These are phyloP conservation scores for Pleurostoma richardsiae DNA, from an alignment of 2,329 filamentous ascomycete species.

Conservation along the genomic window DNA sequence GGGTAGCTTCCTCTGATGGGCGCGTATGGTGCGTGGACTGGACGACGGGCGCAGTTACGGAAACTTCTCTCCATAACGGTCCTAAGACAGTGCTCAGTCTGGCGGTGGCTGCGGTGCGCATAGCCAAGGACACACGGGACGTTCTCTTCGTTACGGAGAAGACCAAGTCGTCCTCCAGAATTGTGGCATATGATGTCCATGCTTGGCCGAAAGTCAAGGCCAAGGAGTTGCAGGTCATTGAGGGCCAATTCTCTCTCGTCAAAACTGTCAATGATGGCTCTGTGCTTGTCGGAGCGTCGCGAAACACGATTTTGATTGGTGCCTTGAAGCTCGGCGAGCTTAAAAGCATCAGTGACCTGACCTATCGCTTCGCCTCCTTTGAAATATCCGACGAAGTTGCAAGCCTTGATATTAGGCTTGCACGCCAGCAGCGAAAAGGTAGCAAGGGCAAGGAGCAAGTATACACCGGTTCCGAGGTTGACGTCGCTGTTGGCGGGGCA, in stretches of 20 bases:
- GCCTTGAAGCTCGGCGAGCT: constrained; percentile 28
- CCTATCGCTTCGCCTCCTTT: constrained; percentile 54
- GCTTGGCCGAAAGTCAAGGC: constrained; percentile 8
- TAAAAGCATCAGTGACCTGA: constrained; percentile 32
- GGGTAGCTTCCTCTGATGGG: constrained; percentile 57
- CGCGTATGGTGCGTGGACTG: constrained; percentile 54
- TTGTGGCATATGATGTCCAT: constrained; percentile 40
- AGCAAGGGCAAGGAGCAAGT: constrained; percentile 17
- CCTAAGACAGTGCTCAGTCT: constrained; percentile 42
- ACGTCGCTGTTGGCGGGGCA: constrained; percentile 72
- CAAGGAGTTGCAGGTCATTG: constrained; percentile 5
- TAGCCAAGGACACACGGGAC: constrained; percentile 31
- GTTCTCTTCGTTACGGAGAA: constrained; percentile 42
- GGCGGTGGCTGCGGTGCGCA: constrained; percentile 30
- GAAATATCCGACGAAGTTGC: constrained; percentile 60
- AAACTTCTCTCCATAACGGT: constrained; percentile 34
- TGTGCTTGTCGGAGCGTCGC: constrained; percentile 51
- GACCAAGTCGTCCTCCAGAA: constrained; percentile 29
- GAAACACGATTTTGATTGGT: constrained; percentile 57
- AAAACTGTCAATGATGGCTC: constrained; percentile 43
- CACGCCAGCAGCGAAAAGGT: constrained; percentile 20
- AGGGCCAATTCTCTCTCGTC: constrained; percentile 7
- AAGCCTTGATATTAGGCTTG: constrained; percentile 58
- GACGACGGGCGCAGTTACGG: constrained; percentile 39
- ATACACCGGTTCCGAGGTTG: constrained; percentile 38